Conservation (phyloP, 257 asterid species). For the Nicotiana obtusifolia region DNA sequence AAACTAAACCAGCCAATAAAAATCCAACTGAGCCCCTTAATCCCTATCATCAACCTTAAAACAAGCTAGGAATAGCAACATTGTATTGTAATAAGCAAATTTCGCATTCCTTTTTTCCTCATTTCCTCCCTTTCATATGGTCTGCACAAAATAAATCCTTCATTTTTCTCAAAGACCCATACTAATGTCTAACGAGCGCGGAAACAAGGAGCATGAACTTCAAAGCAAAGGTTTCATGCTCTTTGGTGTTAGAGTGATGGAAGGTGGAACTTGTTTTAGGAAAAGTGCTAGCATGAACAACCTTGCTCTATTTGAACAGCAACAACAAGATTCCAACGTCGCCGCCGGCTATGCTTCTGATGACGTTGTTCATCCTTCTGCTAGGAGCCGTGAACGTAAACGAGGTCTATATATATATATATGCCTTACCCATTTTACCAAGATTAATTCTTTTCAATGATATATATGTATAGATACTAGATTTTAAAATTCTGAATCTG, state of each 20-base stretch:
- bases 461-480: neutral
- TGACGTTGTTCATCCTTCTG: slow-evolving; percentile 91
- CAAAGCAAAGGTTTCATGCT: slow-evolving; percentile 65
- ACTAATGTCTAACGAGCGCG: slow-evolving; percentile 10
- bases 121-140: neutral
- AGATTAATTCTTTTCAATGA: neutral
- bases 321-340: slow-evolving; percentile 51
- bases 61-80: too few relatives aligned
- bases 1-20: neutral
- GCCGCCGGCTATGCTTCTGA: slow-evolving; percentile 82
- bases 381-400: slow-evolving; percentile 67
- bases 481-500: neutral
- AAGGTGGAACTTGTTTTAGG: slow-evolving; percentile 53
- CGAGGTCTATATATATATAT: slow-evolving; percentile 42
- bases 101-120: neutral
- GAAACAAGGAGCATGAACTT: neutral
- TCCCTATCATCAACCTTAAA: too few relatives aligned
- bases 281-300: slow-evolving; percentile 90
- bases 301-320: slow-evolving; percentile 51
- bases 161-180: neutral
- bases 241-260: slow-evolving; percentile 85
- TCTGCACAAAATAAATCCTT: neutral
- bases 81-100: too few relatives aligned
- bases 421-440: neutral
- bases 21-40: neutral